Base-by-base conservation (phyloP, 2,329 filamentous ascomycete genomes). In the Cladorrhinum sp. region DNA sequence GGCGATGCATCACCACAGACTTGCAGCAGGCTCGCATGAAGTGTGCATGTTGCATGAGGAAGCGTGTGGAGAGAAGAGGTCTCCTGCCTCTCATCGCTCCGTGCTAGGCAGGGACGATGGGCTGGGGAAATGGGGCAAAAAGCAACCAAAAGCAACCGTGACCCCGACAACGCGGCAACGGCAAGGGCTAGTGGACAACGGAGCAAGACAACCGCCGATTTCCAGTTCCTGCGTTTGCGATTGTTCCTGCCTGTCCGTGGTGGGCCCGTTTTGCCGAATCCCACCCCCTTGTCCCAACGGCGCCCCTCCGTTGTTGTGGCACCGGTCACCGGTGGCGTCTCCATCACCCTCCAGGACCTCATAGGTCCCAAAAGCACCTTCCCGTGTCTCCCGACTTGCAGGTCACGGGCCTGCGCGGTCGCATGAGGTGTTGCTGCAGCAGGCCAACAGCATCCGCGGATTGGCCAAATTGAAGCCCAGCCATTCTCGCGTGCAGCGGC, bases 21-120 rank as follows among this genome's bases (percentile, higher is more conserved):
- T 59, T 65, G 64, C 64, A 65, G 62, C 46, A 59, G 46, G 30
- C 55, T 46, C 55, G 42, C 62, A 63, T 64, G 59, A 59, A 56
- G 56, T 23, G 53, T 64, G 63, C 63, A 62, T 61, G 23, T 55
- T 58, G 55, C 36, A 51, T 49, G 9, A 18, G n/a, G 7, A 30
- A 18, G 36, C 20, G 21, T 57, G 56, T 49, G 54, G 57, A 52
- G 49, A 54, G 36, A 46, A 26, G 53, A 24, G 18, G 26, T 30
- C 26, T 30, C 26, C 26, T 30, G 26, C 26, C 26, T 30, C 26
- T 30, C 26, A 30, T 30, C 26, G 26, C 26, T 30, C 26, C 26
- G 26, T 30, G 26, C 36, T 42, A 42, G 36, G 14, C 36, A 42
- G 36, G 36, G 10, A 42, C 36, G 18, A 46, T 46, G 42, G 42